Evolutionary conservation across 495 filamentous ascomycete genomes (phyloP), one percentile per base, ranked within the genome.

Genomic region (Penicillium alfredii): DNA sequence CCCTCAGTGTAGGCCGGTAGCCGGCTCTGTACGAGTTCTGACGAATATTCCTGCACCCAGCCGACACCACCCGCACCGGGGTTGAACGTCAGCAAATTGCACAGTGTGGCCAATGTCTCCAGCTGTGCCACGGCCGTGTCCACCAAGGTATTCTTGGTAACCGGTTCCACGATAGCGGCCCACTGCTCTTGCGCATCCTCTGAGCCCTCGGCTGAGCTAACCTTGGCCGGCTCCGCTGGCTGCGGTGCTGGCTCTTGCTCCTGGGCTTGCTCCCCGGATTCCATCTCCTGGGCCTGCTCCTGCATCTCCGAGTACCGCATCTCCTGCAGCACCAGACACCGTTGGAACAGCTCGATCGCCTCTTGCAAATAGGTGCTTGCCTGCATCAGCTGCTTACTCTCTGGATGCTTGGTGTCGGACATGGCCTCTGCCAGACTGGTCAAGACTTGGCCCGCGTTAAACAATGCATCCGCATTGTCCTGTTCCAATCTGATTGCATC

Each of bases 371-470:
- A 64, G 6, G 56, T 58, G 14, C 70, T 55, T 5, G 64, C 66
- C 36, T 63, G 57, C 38, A 54, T 48, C 8, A 59, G 51, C 14
- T 61, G 55, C 13, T 66, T 59, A 6, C 73, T 71, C 6, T 38
- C 45, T 0, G 60, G 58, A 10, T 55, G 56, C 38, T 65, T 69
- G 18, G 56, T 60, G 25, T 80, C 74, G 2, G 68, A 56, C 4
- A 80, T 51, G 3, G 57, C 59, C 57, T 86, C 81, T 4, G 74
- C 77, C 14, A 84, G 55, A 45, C 75, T 80, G 3, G 73, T 78
- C 11, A 84, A 63, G 7, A 83, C 76, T 60, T 84, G 81, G 7
- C 66, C 76, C 7, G 73, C 80, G 49, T 86, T 86, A 65, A 84
- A 86, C 7, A 82, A 58, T 7, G 69, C 65, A 58, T 86, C 78